These are phyloP conservation scores for Yamadazyma songkhlaensis DNA, from an alignment of 1,139 yeast genomes.

Conservation along the genomic window DNA sequence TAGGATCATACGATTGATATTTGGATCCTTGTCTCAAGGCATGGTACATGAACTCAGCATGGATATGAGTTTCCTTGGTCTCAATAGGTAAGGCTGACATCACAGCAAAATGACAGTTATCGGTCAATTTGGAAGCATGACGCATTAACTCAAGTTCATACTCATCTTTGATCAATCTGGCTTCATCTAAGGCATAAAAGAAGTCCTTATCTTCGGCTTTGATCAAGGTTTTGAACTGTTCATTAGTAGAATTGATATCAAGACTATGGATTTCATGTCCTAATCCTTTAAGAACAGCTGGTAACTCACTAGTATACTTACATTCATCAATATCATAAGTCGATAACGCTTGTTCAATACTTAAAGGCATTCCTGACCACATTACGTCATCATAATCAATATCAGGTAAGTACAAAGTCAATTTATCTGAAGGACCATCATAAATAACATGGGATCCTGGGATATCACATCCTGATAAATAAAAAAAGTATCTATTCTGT, in stretches of 20 bases:
- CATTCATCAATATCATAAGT: constrained; percentile 83
- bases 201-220: constrained; percentile 45
- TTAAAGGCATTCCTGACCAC: constrained; percentile 92
- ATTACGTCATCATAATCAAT: constrained; percentile 86
- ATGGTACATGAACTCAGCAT: constrained; percentile 93
- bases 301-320: constrained; percentile 47
- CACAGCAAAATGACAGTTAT: constrained; percentile 83
- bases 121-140: constrained; percentile 81
- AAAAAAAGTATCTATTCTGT: constrained; percentile 88
- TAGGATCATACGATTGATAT: constrained; percentile 86
- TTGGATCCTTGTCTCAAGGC: constrained; percentile 93
- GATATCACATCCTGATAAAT: constrained; percentile 79
- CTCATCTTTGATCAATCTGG: constrained; percentile 80
- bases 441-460: constrained; percentile 75
- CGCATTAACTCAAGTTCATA: constrained; percentile 74
- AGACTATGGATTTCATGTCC: not conserved
- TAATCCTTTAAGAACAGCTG: constrained; percentile 3
- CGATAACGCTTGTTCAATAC: constrained; percentile 59
- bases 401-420: constrained; percentile 75
- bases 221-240: constrained; percentile 26
- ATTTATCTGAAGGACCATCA: constrained; percentile 48
- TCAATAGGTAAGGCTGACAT: constrained; percentile 93
- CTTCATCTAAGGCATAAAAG: constrained; percentile 79
- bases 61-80: constrained; percentile 84
- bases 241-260: constrained; percentile 39